Evolutionary conservation across 2,329 filamentous ascomycete genomes (phyloP).

Genomic region (Fusarium haematococcum): DNA sequence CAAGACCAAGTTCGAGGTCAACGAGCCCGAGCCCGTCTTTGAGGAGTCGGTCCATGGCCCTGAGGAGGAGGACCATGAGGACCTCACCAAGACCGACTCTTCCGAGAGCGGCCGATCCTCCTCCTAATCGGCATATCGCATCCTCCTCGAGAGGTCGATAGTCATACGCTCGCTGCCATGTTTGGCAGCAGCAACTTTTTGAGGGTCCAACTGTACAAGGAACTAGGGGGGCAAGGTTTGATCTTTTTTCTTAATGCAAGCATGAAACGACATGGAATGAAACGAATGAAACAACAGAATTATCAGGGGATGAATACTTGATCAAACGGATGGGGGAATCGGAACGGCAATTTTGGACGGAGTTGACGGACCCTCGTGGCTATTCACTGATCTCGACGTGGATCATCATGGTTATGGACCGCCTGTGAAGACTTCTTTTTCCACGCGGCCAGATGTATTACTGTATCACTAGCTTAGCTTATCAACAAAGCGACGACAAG

Average conservation of each 20-base stretch:
- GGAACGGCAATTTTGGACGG: constrained; percentile 28
- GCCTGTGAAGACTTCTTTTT: constrained; percentile 22
- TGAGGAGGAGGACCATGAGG: constrained; percentile 65
- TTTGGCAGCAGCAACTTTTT: constrained; percentile 14
- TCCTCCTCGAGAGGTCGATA: constrained; percentile 29
- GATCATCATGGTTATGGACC: constrained; percentile 37
- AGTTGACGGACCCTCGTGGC: constrained; percentile 43
- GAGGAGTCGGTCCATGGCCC: constrained; percentile 86
- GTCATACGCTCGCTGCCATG: constrained; percentile 43
- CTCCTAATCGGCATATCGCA: constrained; percentile 55
- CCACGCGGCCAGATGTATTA: constrained; percentile 45
- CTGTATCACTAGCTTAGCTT: constrained; percentile 45
- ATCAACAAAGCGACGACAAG: constrained; percentile 20
- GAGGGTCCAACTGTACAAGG: constrained; percentile 38
- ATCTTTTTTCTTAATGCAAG: constrained; percentile 30
- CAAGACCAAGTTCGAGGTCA: constrained; percentile 96
- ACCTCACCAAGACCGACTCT: constrained; percentile 67
- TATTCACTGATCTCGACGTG: constrained; percentile 42
- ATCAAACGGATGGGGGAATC: constrained; percentile 13
- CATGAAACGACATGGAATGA: constrained; percentile 45
- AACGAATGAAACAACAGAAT: constrained; percentile 40
- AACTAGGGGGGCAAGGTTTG: constrained; percentile 26
- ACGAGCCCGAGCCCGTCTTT: constrained; percentile 91
- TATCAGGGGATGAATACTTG: constrained; percentile 3
- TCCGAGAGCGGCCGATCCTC: constrained; percentile 72